Base-by-base conservation (phyloP, 75 land plant species). In the Sequoia sempervirens region DNA sequence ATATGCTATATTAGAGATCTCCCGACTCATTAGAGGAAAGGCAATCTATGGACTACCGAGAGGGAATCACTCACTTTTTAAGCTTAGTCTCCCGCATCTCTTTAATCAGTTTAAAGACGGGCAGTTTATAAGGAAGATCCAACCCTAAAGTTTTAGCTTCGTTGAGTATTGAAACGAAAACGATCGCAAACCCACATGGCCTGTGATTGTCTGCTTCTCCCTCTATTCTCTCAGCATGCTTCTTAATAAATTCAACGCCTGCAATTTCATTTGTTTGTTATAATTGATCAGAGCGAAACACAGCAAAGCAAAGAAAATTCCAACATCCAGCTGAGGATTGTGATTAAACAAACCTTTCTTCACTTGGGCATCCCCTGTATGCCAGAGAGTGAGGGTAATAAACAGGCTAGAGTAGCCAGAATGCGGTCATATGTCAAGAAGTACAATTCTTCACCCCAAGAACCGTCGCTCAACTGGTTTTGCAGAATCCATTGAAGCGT, bases 401-500 rank as follows among this genome's bases (percentile, higher is more conserved):
- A 10, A 76, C 92, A 91, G 6, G 92, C 91, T 45, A 91, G 83
- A 8, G 91, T 89, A 40, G 54, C 61, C 68, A 80, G 75, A 36
- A 87, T 61, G 5, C 92, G 87, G 70, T 91, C 92, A 82, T 85
- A 87, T 5, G 85, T 69, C 6, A 81, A 82, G 72, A 91, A 91
- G 28, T 81, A 28, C 36, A 66, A 23, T 23, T 37, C 38, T 46
- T 86, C 90, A n/a, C 34, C 75, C 75, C 75, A 72, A 32, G 75
- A 72, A 5, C 75, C 75, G 10, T 72, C 75, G 32, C 37, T 34
- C 75, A 72, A 72, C 75, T 72, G 75, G 30, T 32, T 72, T 34
- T 72, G 38, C 15, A 72, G 75, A 72, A 72, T 72, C 75, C 75
- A 72, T 72, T 72, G 75, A 14, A 72, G 38, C 15, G 38, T 34